Evolutionary conservation across 139 green algal genomes (phyloP).

Genomic region (Auxenochlorella pyrenoidosa): DNA sequence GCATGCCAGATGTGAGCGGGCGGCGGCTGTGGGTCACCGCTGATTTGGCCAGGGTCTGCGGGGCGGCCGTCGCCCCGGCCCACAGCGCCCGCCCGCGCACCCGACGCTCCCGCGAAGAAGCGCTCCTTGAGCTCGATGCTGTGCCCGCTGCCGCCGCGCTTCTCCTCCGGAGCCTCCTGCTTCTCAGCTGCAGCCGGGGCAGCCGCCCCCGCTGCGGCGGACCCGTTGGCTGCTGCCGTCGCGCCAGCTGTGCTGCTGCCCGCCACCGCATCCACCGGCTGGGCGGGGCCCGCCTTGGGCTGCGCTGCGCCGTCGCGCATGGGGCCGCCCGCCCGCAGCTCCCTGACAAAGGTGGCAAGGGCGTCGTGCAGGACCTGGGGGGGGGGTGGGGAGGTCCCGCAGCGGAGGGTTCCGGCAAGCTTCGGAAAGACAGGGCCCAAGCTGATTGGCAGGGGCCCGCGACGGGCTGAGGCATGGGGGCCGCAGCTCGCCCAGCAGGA

Average conservation of each 20-base stretch:
- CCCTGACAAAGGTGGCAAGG: conserved; percentile 68
- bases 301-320: conserved; percentile 16
- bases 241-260: neutral
- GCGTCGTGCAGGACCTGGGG: conserved; percentile 58
- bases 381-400: too few species aligned
- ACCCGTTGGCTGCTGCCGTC: neutral
- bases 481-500: too few species aligned
- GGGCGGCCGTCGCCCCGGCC: too few species aligned
- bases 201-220: neutral
- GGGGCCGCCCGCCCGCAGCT: conserved; percentile 72
- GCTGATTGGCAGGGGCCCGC: too few species aligned
- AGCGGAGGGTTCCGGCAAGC: too few species aligned
- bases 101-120: conserved; percentile 69
- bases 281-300: conserved; percentile 10
- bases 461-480: too few species aligned
- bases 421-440: too few species aligned
- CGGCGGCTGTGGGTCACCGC: neutral
- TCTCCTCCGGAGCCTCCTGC: neutral
- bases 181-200: conserved; percentile 16
- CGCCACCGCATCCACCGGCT: neutral
- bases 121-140: conserved; percentile 68
- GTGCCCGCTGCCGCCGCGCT: conserved; percentile 20
- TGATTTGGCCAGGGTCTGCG: too few species aligned
- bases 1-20: too few species aligned
- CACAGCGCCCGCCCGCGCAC: neutral